These are phyloP conservation scores for Biancaea sappan DNA, from an alignment of 306 rosid genomes.

Conservation along the genomic window DNA sequence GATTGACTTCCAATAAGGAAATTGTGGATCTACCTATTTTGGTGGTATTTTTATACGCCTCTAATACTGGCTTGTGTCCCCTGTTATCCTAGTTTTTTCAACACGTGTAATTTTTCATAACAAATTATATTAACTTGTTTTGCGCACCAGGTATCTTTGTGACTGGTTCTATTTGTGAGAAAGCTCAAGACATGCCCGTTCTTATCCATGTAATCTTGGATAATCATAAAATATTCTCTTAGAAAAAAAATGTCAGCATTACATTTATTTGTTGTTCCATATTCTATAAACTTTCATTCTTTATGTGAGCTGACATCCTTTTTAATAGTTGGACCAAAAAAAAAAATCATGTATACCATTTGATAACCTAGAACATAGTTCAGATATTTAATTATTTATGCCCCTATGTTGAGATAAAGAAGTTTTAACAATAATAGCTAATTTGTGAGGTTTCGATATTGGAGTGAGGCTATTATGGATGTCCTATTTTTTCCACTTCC, in stretches of 20 bases:
- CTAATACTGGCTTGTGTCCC: background rate
- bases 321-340: background rate
- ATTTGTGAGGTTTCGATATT: background rate
- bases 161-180: background rate
- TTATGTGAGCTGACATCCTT: background rate
- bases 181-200: background rate
- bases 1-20: conserved; percentile 38
- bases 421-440: background rate
- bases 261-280: background rate
- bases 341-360: background rate
- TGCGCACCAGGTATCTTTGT: background rate
- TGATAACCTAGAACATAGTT: background rate
- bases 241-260: background rate
- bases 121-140: background rate
- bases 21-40: background rate
- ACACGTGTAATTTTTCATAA: background rate
- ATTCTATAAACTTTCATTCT: background rate
- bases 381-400: background rate
- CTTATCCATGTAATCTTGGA: background rate
- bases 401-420: background rate
- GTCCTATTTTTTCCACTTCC: background rate
- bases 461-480: background rate
- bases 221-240: background rate
- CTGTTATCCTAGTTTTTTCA: background rate
- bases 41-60: background rate